Evolutionary conservation across 345 rosid species (phyloP).

Genomic region (Anastatica hierochuntica): DNA sequence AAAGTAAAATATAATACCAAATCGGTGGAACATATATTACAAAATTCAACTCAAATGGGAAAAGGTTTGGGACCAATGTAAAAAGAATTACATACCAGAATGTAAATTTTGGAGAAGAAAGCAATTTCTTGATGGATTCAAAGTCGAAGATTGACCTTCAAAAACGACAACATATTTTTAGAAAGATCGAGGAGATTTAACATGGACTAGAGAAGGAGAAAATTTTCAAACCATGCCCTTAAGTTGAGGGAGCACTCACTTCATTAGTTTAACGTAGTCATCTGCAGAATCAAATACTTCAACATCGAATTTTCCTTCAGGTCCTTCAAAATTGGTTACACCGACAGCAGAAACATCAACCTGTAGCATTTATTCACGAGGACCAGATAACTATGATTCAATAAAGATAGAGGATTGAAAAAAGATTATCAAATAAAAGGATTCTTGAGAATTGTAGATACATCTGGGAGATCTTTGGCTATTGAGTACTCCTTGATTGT

Average conservation of each 20-base stretch:
- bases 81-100: constrained; percentile 56
- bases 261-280: constrained; percentile 86
- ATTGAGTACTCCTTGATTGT: constrained; percentile 73
- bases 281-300: constrained; percentile 92
- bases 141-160: constrained; percentile 91
- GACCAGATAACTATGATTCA: background rate
- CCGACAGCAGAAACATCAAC: constrained; percentile 67
- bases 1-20: constrained; percentile 11
- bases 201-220: constrained; percentile 2
- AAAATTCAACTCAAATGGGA: constrained; percentile 4
- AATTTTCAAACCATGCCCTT: background rate
- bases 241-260: constrained; percentile 40
- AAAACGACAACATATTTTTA: background rate
- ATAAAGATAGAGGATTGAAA: background rate
- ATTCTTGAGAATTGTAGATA: constrained; percentile 20
- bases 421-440: background rate
- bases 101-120: constrained; percentile 74
- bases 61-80: constrained; percentile 1
- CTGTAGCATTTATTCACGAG: constrained; percentile 30
- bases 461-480: constrained; percentile 72
- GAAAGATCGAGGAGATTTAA: background rate
- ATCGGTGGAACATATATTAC: background rate
- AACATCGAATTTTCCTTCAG: constrained; percentile 83
- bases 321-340: constrained; percentile 61
- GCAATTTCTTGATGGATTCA: constrained; percentile 62